phyloP scores from a whole-genome alignment of 257 asterid genomes.

The Voacanga thouarsii region DNA sequence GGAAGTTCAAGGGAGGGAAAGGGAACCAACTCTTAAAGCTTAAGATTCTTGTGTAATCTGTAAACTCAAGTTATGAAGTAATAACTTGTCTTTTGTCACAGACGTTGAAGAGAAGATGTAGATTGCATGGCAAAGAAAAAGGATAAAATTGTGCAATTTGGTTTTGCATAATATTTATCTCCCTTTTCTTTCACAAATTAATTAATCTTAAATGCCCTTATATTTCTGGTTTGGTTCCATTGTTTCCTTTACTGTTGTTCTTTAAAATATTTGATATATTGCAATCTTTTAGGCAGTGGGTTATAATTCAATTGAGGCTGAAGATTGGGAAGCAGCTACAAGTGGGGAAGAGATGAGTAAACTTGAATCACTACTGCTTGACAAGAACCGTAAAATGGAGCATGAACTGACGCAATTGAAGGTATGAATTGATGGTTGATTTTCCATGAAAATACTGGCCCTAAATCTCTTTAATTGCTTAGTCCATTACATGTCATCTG shows the following conservation, averaged over 20 bases:
- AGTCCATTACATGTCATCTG: neutral
- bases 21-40: neutral
- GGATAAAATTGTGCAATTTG: neutral
- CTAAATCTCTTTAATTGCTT: neutral
- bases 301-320: constrained; percentile 98
- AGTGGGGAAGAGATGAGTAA: constrained; percentile 98
- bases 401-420: constrained; percentile 90
- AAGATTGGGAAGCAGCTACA: constrained; percentile 99
- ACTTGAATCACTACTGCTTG: constrained; percentile 90
- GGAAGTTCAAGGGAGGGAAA: neutral
- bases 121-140: neutral
- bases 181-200: neutral
- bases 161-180: neutral
- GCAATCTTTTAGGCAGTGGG: constrained; percentile 80
- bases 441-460: neutral
- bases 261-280: neutral
- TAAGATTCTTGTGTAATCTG: neutral
- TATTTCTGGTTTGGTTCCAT: neutral
- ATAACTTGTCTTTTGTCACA: neutral
- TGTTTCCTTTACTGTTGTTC: neutral
- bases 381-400: constrained; percentile 98
- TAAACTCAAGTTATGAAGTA: neutral
- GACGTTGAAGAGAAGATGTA: neutral
- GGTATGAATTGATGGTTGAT: constrained; percentile 35
- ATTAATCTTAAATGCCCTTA: neutral